A percentile compares a stretch with the other conserved stretches of the same genome.
Conservation (phyloP, 148 eudicot genomes). For the Persicaria maculosa region DNA sequence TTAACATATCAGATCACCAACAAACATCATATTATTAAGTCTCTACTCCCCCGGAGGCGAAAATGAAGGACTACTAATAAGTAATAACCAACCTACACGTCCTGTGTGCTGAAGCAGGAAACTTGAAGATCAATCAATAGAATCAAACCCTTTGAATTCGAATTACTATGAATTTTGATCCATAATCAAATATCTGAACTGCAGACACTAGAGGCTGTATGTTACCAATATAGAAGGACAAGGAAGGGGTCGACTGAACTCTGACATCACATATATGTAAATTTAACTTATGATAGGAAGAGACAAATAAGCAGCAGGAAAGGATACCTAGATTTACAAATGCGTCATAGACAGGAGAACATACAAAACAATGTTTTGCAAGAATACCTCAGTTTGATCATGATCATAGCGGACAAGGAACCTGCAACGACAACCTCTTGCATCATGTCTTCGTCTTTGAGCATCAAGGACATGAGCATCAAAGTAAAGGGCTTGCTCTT, state of each 20-base stretch:
- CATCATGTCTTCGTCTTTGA: constrained; percentile 92
- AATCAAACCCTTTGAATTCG: not conserved
- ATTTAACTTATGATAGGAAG: not conserved
- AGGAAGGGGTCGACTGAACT: not conserved
- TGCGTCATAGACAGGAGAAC: not conserved
- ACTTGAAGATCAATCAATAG: not conserved
- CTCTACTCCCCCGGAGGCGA: no score
- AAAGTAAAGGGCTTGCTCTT: constrained; percentile 97
- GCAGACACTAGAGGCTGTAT: not conserved
- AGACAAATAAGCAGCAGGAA: not conserved
- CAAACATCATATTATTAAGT: no score
- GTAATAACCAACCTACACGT: no score
- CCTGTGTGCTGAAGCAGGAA: no score
- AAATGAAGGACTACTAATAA: no score
- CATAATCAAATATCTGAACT: not conserved
- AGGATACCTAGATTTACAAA: not conserved
- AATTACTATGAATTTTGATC: not conserved
- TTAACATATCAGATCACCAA: no score
- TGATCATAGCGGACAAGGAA: constrained; percentile 96
- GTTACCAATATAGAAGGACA: not conserved
- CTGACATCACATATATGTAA: not conserved
- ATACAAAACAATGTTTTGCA: not conserved
- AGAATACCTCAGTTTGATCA: constrained; percentile 85
- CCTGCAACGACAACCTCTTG: constrained; percentile 97
- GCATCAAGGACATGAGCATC: constrained; percentile 98